These are phyloP conservation scores for carrot (Daucus carota) DNA, from an alignment of 129 eudicot genomes.

Conservation along the genomic window DH1_v3.0 NC_030385.2:15262501-15263000, in stretches of 20 bases:
- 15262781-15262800: not conserved
- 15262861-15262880: constrained; percentile 62
- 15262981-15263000: not conserved
- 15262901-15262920: constrained; percentile 95
- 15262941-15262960: not conserved
- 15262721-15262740: not conserved
- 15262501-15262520: not conserved
- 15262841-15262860: constrained; percentile 86
- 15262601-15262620: not conserved
- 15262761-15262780: not conserved
- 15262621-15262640: not conserved
- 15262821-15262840: constrained; percentile 8
- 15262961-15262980: not conserved
- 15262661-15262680: not conserved
- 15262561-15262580: not conserved
- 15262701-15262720: not conserved
- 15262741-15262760: not conserved
- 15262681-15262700: not conserved
- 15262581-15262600: not conserved
- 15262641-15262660: not conserved
- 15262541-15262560: not conserved
- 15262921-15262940: constrained; percentile 43
- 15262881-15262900: constrained; percentile 87
- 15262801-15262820: not conserved
- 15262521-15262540: not conserved